Evolutionary conservation across 1,284 basidiomycete species (phyloP).

Genomic region (Sporisorium reilianum): DNA sequence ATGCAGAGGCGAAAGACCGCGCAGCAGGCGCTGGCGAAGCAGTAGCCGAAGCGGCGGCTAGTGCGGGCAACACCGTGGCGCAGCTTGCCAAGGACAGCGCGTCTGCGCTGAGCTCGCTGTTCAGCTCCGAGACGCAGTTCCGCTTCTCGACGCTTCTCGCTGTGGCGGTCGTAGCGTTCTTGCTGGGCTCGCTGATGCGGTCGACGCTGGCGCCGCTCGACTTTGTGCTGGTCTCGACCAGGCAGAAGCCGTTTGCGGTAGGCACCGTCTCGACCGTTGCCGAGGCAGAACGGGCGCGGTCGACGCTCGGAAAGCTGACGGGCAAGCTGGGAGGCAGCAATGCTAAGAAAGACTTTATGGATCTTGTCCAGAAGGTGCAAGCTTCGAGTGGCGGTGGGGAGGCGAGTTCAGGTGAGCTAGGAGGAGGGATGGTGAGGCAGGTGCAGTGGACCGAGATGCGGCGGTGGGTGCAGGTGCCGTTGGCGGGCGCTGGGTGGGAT

Average conservation of each 20-base stretch:
- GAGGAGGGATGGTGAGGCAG: conserved; percentile 27
- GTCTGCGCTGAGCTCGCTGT: conserved; percentile 14
- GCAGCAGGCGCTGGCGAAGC: background rate
- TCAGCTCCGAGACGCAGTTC: conserved; percentile 21
- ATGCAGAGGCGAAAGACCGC: background rate
- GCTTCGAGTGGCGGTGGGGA: background rate
- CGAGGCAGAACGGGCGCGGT: background rate
- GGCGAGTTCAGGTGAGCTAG: background rate
- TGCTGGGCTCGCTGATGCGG: conserved; percentile 88
- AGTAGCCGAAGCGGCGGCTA: conserved; percentile 23
- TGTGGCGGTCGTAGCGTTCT: conserved; percentile 85
- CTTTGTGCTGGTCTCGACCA: conserved; percentile 75
- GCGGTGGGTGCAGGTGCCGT: conserved; percentile 30
- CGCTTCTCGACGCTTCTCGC: conserved; percentile 72
- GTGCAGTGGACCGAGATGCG: conserved; percentile 52
- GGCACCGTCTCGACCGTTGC: background rate
- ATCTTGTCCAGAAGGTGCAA: conserved; percentile 15
- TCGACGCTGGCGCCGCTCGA: conserved; percentile 89
- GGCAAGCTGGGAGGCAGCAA: background rate
- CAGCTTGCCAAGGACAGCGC: conserved; percentile 18
- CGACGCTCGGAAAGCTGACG: background rate
- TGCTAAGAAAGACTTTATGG: conserved; percentile 14
- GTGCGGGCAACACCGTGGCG: conserved; percentile 30
- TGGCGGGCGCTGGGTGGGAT: conserved; percentile 40
- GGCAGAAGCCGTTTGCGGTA: conserved; percentile 2